Percentiles rank a stretch among this genome's conserved stretches.
Conservation (phyloP, 106 monocot species). For the Dioscorea dumetorum region DNA sequence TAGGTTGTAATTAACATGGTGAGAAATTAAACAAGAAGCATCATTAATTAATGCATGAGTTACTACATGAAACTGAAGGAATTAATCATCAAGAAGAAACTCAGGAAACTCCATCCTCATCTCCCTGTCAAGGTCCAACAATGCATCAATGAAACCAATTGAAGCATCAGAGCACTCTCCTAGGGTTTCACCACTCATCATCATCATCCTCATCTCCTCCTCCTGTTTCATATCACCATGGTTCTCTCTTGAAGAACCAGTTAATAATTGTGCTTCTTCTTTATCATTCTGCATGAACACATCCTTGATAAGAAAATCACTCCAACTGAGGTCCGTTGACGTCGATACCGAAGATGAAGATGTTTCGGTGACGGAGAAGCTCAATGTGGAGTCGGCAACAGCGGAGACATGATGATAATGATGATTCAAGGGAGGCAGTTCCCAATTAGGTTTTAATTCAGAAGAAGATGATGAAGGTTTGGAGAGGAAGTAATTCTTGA, state of each 20-base stretch:
- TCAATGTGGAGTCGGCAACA: background rate
- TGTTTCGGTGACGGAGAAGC: background rate
- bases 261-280: background rate
- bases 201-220: constrained; percentile 15
- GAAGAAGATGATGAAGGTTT: background rate
- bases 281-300: background rate
- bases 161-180: constrained; percentile 9
- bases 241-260: background rate
- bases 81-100: constrained; percentile 5
- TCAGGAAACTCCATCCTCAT: constrained; percentile 31
- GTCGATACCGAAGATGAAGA: constrained; percentile 4
- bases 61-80: background rate
- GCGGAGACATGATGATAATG: background rate
- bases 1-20: too few species aligned
- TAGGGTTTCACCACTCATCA: background rate
- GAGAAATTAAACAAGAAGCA: too few species aligned
- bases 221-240: constrained; percentile 5
- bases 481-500: constrained; percentile 28
- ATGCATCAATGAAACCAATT: constrained; percentile 38
- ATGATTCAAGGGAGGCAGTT: background rate
- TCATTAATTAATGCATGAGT: too few species aligned
- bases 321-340: constrained; percentile 36
- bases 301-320: constrained; percentile 41
- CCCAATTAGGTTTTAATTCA: background rate
- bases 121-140: constrained; percentile 42